Base-by-base conservation (phyloP, 306 rosid species). In the Prinsepia uniflora region DNA sequence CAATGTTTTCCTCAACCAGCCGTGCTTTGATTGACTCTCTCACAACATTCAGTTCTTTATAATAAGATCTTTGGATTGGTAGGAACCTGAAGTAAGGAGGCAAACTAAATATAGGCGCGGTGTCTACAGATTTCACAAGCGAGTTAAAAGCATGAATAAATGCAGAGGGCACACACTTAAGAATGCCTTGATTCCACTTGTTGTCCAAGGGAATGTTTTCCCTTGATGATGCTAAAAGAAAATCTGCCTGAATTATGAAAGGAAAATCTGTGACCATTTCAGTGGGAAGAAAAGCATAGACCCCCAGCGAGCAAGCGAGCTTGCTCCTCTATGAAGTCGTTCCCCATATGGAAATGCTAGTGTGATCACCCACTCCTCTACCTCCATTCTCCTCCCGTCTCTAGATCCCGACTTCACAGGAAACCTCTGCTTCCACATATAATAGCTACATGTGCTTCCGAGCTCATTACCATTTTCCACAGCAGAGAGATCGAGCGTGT, bases 141-240 rank as follows among this genome's bases (percentile, higher is more conserved):
- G 90, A 76, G 45, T 20, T 76, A 44, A 91, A 86, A 49, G 96
- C 97, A 68, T 80, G 72, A 69, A 77, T 49, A 68, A 91, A 91
- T 36, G 97, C 90, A 2, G 63, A 24, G 12, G 96, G 86, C 75
- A 91, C 81, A 18, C 89, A 85, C 5, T 77, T 76, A 15, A 91
- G 90, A 74, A 91, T 91, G 46, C 96, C 97, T 76, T 79, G 81
- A 70, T 91, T 91, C 97, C 96, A 91, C 74, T 80, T 85, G 75
- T 82, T 70, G 74, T 83, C 96, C 43, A 86, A 63, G 54, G 82
- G 86, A 78, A 91, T 86, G 0, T 89, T 76, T 67, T 88, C 97
- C 70, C 97, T 82, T 14, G 96, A 91, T 45, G 97, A 88, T 49
- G 92, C 83, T 11, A 91, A 69, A 2, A 91, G 81, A 80, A 90